These are phyloP conservation scores for Aspergillus egyptiacus DNA, from an alignment of 495 filamentous ascomycete species.

Conservation along the genomic window DNA sequence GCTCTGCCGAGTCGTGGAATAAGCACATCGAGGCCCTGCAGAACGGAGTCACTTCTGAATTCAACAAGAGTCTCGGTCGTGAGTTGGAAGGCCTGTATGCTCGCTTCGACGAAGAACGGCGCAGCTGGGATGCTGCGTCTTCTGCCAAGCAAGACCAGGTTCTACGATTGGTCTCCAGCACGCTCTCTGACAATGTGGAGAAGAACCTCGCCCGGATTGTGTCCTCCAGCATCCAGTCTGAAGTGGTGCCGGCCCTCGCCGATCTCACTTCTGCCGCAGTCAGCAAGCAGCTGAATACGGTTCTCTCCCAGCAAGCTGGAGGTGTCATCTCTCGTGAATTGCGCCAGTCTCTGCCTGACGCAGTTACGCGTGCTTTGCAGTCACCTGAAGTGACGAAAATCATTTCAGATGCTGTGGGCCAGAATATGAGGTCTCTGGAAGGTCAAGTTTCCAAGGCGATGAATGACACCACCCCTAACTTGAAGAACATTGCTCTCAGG, in stretches of 20 bases:
- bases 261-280: constrained; percentile 46
- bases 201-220: constrained; percentile 68
- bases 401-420: constrained; percentile 64
- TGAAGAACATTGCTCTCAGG: constrained; percentile 55
- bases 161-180: constrained; percentile 78
- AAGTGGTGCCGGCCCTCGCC: constrained; percentile 55
- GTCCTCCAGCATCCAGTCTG: constrained; percentile 55
- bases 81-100: constrained; percentile 56
- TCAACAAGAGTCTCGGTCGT: constrained; percentile 48
- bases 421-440: constrained; percentile 64
- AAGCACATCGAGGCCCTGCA: constrained; percentile 53
- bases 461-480: constrained; percentile 53
- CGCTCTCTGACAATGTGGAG: constrained; percentile 86
- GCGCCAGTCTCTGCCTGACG: constrained; percentile 48
- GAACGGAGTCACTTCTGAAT: constrained; percentile 47
- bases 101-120: constrained; percentile 60
- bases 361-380: constrained; percentile 57
- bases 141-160: constrained; percentile 71
- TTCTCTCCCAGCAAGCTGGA: constrained; percentile 44
- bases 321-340: constrained; percentile 48
- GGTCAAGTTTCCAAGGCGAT: constrained; percentile 57
- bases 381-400: constrained; percentile 61
- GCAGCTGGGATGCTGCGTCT: constrained; percentile 56
- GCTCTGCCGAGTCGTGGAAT: constrained; percentile 33
- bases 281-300: constrained; percentile 55